Percentiles rank a stretch among this genome's conserved stretches.
Conservation (phyloP, 2,329 filamentous ascomycete genomes). For the Fusarium clavum region DNA sequence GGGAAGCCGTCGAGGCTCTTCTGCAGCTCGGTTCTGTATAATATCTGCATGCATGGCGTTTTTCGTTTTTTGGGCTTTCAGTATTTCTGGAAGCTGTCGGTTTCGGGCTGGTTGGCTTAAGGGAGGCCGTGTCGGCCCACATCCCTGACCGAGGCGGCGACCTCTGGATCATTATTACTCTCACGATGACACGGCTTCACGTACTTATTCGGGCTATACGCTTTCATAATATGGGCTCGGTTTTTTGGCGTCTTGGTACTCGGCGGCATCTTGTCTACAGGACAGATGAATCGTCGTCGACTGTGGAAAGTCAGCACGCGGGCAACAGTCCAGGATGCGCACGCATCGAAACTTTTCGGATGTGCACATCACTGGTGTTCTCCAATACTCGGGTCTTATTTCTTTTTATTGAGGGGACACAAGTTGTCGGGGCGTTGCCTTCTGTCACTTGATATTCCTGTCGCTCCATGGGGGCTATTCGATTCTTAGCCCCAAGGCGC, state of each 20-base stretch:
- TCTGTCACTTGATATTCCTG: conserved; percentile 32
- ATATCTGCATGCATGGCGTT: conserved; percentile 69
- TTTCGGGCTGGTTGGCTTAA: conserved; percentile 48
- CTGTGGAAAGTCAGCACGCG: conserved; percentile 29
- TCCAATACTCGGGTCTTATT: conserved; percentile 30
- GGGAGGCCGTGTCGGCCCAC: conserved; percentile 49
- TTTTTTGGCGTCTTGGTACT: conserved; percentile 43
- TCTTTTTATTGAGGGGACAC: conserved; percentile 34
- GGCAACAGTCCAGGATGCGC: conserved; percentile 9
- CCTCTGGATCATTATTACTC: conserved; percentile 46
- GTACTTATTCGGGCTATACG: conserved; percentile 22
- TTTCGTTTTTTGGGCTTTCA: conserved; percentile 38
- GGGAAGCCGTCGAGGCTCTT: conserved; percentile 83
- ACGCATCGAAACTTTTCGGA: conserved; percentile 15
- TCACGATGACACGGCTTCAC: conserved; percentile 51
- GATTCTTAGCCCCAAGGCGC: conserved; percentile 38
- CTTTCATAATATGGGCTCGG: conserved; percentile 32
- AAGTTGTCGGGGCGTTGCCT: conserved; percentile 19
- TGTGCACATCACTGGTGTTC: conserved; percentile 3
- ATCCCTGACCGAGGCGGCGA: conserved; percentile 49
- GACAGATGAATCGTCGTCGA: conserved; percentile 28
- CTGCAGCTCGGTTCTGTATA: conserved; percentile 84
- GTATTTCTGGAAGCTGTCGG: conserved; percentile 38
- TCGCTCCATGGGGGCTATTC: conserved; percentile 39
- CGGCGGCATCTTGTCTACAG: conserved; percentile 28